These are phyloP conservation scores for Saxophila tyrrhenica DNA, from an alignment of 495 filamentous ascomycete genomes.

Conservation along the genomic window DNA sequence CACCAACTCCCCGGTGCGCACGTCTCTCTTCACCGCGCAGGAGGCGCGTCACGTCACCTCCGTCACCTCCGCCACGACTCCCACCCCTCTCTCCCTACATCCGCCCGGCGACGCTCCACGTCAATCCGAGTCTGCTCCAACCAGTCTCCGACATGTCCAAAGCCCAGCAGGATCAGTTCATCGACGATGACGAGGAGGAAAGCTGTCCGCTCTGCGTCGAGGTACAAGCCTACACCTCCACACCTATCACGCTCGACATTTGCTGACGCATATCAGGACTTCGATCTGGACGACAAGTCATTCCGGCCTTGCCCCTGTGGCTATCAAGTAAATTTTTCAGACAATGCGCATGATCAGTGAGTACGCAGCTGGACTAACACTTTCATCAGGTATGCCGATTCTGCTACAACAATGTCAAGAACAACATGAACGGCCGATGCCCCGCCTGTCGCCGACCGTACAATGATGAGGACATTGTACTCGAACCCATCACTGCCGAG, in stretches of 20 bases:
- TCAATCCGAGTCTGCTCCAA: no score
- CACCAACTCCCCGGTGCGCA: not conserved
- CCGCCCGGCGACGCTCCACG: not conserved
- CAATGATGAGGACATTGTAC: slow-evolving; percentile 91
- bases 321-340: slow-evolving; percentile 94
- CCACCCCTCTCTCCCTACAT: no score
- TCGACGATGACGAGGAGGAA: slow-evolving; percentile 78
- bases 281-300: slow-evolving; percentile 92
- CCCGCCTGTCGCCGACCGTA: slow-evolving; percentile 92
- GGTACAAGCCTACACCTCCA: no score
- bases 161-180: slow-evolving; percentile 82
- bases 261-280: no score
- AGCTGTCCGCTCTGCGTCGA: slow-evolving; percentile 84
- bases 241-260: no score
- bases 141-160: slow-evolving; percentile 40
- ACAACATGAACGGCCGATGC: slow-evolving; percentile 88
- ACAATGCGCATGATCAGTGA: no score
- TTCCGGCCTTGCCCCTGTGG: slow-evolving; percentile 97
- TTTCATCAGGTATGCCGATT: slow-evolving; percentile 90
- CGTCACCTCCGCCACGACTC: no score
- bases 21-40: not conserved
- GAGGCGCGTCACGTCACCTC: not conserved
- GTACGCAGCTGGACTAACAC: no score
- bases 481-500: slow-evolving; percentile 84
- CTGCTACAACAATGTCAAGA: slow-evolving; percentile 97